These are phyloP conservation scores for Penicillium olsonii DNA, from an alignment of 2,329 filamentous ascomycete species.

Conservation along the genomic window DNA sequence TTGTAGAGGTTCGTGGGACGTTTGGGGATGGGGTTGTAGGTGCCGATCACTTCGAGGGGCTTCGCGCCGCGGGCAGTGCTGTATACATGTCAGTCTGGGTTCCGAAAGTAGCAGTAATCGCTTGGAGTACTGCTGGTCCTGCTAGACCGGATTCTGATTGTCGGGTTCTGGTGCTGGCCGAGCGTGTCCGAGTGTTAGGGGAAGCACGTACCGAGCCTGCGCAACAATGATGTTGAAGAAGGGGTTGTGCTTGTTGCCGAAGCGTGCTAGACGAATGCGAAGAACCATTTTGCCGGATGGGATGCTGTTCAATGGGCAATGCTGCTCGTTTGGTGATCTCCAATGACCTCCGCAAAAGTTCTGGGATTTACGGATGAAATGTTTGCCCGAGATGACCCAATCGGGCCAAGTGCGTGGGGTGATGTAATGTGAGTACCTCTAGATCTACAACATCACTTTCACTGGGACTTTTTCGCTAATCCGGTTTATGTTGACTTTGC, in stretches of 20 bases:
- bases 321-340: slow-evolving; percentile 6
- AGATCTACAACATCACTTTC: slow-evolving; percentile 1
- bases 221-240: slow-evolving; percentile 98
- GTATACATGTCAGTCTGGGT: slow-evolving; percentile 12
- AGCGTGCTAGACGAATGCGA: slow-evolving; percentile 89
- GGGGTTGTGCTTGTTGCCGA: slow-evolving; percentile 82
- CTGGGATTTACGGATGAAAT: slow-evolving; percentile 24
- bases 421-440: slow-evolving; percentile 25
- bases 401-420: slow-evolving; percentile 28
- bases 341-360: slow-evolving; percentile 32
- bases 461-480: neutral
- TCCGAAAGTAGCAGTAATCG: neutral
- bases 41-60: slow-evolving; percentile 87
- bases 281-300: slow-evolving; percentile 71
- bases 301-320: slow-evolving; percentile 1
- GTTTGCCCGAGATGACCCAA: slow-evolving; percentile 25
- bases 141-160: neutral
- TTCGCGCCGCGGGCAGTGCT: slow-evolving; percentile 84
- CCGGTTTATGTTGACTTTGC: neutral
- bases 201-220: slow-evolving; percentile 72
- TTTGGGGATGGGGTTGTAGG: slow-evolving; percentile 63
- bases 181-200: neutral
- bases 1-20: slow-evolving; percentile 51
- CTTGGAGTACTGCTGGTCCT: neutral
- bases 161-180: neutral